Evolutionary conservation across 345 rosid genomes (phyloP).

Genomic region (Salix caprea): DNA sequence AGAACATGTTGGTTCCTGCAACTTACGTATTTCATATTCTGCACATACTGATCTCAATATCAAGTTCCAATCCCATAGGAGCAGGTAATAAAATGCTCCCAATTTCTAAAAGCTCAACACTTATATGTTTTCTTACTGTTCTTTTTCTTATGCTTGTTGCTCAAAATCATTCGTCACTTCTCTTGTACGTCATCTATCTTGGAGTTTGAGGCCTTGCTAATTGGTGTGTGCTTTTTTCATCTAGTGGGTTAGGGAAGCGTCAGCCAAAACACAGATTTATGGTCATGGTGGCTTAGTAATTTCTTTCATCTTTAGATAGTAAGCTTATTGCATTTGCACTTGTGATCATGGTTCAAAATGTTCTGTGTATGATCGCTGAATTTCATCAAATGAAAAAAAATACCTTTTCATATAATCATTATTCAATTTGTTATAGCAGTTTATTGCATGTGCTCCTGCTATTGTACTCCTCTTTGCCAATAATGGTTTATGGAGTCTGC

Average conservation of each 20-base stretch:
- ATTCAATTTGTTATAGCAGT: neutral
- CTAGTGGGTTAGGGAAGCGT: conserved; percentile 57
- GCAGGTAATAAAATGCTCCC: conserved; percentile 57
- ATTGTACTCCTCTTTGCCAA: neutral
- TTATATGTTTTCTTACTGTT: neutral
- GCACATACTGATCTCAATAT: conserved; percentile 95
- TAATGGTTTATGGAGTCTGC: neutral
- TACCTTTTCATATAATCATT: neutral
- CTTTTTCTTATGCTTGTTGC: conserved; percentile 15
- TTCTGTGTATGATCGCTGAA: conserved; percentile 15
- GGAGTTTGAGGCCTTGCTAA: conserved; percentile 28
- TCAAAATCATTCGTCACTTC: neutral
- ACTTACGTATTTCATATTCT: conserved; percentile 85
- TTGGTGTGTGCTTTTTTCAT: conserved; percentile 41
- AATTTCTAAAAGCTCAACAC: neutral
- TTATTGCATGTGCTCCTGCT: neutral
- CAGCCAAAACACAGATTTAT: conserved; percentile 43
- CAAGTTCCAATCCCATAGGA: conserved; percentile 96
- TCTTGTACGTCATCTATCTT: neutral
- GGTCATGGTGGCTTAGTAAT: conserved; percentile 47
- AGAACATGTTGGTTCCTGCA: conserved; percentile 63
- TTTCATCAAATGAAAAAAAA: neutral
- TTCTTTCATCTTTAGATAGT: conserved; percentile 37
- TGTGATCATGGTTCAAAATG: conserved; percentile 7
- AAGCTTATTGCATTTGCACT: conserved; percentile 16